phyloP scores from a whole-genome alignment of 805 yeast species.

The Wickerhamomyces ciferrii region DNA sequence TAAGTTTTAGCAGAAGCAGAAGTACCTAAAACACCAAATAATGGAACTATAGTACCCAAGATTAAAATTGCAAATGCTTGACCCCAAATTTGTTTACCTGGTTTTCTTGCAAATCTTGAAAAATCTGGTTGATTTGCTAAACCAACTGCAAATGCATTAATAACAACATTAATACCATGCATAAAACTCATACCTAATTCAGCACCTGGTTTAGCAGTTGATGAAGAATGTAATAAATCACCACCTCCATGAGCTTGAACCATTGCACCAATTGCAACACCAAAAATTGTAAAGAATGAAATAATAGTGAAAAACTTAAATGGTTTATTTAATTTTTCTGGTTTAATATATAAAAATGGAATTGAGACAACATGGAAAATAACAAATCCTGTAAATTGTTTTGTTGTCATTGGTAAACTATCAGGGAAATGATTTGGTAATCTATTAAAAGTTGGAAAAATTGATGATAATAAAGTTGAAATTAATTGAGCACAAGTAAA shows the following conservation, averaged over 20 bases:
- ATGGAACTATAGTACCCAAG: constrained; percentile 37
- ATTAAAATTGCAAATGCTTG: constrained; percentile 29
- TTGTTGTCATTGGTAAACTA: constrained; percentile 33
- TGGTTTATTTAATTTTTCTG: constrained; percentile 25
- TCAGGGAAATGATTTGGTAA: constrained; percentile 35
- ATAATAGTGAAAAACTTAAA: constrained; percentile 22
- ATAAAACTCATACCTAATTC: constrained; percentile 27
- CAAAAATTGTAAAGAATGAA: constrained; percentile 29
- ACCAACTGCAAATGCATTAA: constrained; percentile 26
- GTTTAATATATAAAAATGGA: constrained; percentile 24
- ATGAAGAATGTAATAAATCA: constrained; percentile 23
- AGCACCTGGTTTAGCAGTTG: constrained; percentile 20
- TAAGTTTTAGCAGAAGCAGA: constrained; percentile 35
- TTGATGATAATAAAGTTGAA: constrained; percentile 30
- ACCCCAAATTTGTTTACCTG: constrained; percentile 34
- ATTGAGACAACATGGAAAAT: constrained; percentile 31
- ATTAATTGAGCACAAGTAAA: constrained; percentile 42
- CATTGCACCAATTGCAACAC: constrained; percentile 28
- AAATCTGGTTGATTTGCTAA: constrained; percentile 26
- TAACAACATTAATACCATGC: constrained; percentile 24
- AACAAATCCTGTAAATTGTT: constrained; percentile 35
- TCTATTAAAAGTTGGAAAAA: constrained; percentile 31
- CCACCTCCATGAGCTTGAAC: constrained; percentile 28
- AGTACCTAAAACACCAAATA: constrained; percentile 40
- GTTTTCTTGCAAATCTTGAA: constrained; percentile 32